These are phyloP conservation scores for Sphagnum magellanicum DNA, from an alignment of 228 moss, liverwort and hornwort genomes.

Conservation along the genomic window DNA sequence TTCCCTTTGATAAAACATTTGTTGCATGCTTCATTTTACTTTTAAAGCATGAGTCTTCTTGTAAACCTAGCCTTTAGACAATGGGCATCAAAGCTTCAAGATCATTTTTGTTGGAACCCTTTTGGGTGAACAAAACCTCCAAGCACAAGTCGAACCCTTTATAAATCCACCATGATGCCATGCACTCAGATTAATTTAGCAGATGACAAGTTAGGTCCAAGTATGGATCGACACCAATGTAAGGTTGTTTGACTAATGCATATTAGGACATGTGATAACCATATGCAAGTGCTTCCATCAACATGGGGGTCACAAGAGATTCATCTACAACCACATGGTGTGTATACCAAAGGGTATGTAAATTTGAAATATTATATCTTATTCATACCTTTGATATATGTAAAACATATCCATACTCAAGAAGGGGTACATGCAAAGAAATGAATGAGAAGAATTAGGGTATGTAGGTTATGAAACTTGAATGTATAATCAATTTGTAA, in stretches of 20 bases:
- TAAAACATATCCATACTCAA: too few species aligned
- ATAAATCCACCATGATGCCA: slow-evolving; percentile 83
- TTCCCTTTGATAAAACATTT: slow-evolving; percentile 74
- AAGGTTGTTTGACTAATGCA: slow-evolving; percentile 68
- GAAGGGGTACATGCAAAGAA: too few species aligned
- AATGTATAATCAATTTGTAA: too few species aligned
- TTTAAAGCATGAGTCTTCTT: slow-evolving; percentile 92
- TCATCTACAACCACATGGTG: slow-evolving; percentile 16
- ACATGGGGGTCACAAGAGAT: slow-evolving; percentile 26
- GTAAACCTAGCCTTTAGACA: slow-evolving; percentile 94
- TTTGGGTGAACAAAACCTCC: slow-evolving; percentile 81
- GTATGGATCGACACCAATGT: slow-evolving; percentile 71
- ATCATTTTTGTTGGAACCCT: slow-evolving; percentile 82
- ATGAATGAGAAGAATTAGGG: too few species aligned
- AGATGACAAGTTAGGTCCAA: slow-evolving; percentile 83
- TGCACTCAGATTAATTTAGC: slow-evolving; percentile 80
- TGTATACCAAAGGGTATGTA: too few species aligned
- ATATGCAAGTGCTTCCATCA: slow-evolving; percentile 86
- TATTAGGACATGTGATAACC: slow-evolving; percentile 86
- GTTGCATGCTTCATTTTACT: slow-evolving; percentile 83
- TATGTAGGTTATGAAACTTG: too few species aligned
- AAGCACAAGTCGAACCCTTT: slow-evolving; percentile 68
- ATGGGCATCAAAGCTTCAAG: slow-evolving; percentile 87
- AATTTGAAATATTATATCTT: too few species aligned
- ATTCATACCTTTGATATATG: too few species aligned